Evolutionary conservation across 306 rosid species (phyloP).

Genomic region (Sicyos edulis): DNA sequence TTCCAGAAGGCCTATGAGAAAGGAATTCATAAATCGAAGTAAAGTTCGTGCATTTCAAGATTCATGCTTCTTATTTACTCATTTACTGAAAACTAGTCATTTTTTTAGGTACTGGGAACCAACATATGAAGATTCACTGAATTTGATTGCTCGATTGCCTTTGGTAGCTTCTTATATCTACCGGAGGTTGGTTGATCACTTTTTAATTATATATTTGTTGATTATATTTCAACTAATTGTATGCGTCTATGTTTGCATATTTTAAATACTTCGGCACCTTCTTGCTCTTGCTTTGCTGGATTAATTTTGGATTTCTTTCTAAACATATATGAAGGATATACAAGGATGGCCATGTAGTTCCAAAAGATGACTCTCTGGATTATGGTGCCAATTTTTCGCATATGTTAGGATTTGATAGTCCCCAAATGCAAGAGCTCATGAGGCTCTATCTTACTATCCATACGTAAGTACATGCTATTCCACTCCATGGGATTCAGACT

Average conservation of each 20-base stretch:
- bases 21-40: conserved; percentile 76
- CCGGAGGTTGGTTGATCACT: conserved; percentile 54
- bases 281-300: not conserved
- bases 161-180: conserved; percentile 83
- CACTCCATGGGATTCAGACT: not conserved
- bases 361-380: conserved; percentile 72
- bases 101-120: conserved; percentile 92
- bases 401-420: conserved; percentile 87
- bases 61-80: conserved; percentile 24
- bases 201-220: not conserved
- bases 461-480: conserved; percentile 48
- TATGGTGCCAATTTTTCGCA: conserved; percentile 92
- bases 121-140: conserved; percentile 83
- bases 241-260: not conserved
- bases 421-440: conserved; percentile 82
- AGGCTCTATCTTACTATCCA: conserved; percentile 95
- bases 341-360: conserved; percentile 69
- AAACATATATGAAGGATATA: conserved; percentile 49
- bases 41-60: conserved; percentile 24
- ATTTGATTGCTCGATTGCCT: conserved; percentile 87
- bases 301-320: conserved; percentile 28
- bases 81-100: conserved; percentile 19
- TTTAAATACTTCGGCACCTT: not conserved
- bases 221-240: conserved; percentile 7
- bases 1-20: conserved; percentile 83